phyloP scores from a whole-genome alignment of 2,329 filamentous ascomycete genomes.

The Seiridium cupressi region DNA sequence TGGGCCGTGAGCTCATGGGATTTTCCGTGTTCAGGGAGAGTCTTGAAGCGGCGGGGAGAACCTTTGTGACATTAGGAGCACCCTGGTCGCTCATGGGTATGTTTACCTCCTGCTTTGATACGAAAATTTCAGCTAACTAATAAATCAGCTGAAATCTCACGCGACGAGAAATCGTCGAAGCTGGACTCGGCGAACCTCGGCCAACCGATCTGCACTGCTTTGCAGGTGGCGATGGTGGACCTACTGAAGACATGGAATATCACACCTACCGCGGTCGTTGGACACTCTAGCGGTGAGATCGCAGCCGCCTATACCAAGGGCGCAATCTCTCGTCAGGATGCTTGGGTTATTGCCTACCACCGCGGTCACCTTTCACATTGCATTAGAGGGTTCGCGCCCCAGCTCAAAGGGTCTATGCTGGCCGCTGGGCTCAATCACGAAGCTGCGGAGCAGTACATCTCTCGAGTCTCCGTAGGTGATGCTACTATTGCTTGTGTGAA shows the following conservation, averaged over 20 bases:
- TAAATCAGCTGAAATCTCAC: background rate
- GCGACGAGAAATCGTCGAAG: background rate
- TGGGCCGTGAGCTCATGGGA: constrained; percentile 9
- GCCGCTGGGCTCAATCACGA: constrained; percentile 11
- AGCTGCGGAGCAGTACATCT: background rate
- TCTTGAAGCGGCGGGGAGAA: background rate
- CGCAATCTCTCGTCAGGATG: constrained; percentile 12
- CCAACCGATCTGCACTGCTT: background rate
- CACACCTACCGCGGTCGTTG: constrained; percentile 15
- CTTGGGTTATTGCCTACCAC: constrained; percentile 16
- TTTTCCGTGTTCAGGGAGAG: background rate
- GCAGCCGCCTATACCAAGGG: constrained; percentile 36
- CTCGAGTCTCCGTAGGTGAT: background rate
- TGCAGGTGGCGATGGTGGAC: background rate
- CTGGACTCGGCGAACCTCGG: background rate
- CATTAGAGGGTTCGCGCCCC: background rate
- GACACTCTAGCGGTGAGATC: constrained; percentile 26
- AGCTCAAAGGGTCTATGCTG: constrained; percentile 13
- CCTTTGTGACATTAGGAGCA: background rate
- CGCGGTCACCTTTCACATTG: background rate
- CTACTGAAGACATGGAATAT: constrained; percentile 11
- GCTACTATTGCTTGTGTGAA: constrained; percentile 19
- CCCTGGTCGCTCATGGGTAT: background rate
- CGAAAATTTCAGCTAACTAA: too few relatives aligned
- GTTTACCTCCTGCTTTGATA: too few relatives aligned